A percentile compares a stretch with the other conserved stretches of the same genome.
phyloP scores from a whole-genome alignment of 129 eudicot genomes.

The Logfia minima region DNA sequence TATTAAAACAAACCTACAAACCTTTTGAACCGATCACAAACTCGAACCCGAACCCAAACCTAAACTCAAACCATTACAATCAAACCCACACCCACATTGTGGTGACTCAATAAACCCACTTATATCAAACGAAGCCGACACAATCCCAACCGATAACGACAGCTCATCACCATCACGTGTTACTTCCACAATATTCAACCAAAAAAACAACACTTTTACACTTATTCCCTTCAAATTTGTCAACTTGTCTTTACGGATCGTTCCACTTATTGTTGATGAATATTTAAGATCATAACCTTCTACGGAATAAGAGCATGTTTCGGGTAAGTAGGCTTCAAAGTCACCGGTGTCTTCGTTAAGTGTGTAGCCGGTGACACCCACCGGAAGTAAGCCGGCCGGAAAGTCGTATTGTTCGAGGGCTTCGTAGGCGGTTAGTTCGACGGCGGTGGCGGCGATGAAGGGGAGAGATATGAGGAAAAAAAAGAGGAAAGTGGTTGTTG shows the following conservation, averaged over 20 bases:
- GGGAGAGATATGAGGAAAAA: not conserved
- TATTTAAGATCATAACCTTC: constrained; percentile 48
- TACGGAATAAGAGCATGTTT: constrained; percentile 50
- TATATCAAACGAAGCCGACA: constrained; percentile 52
- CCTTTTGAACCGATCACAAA: not conserved
- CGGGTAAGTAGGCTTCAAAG: constrained; percentile 46
- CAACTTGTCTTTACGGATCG: constrained; percentile 37
- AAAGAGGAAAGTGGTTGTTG: not conserved
- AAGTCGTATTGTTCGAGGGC: constrained; percentile 41
- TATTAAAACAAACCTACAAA: constrained; percentile 3
- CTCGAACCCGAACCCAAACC: constrained; percentile 6
- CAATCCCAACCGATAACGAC: constrained; percentile 60
- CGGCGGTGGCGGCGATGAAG: constrained; percentile 24
- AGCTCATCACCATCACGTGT: constrained; percentile 49
- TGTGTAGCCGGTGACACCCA: constrained; percentile 55
- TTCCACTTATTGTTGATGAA: constrained; percentile 53
- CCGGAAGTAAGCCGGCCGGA: constrained; percentile 61
- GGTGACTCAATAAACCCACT: constrained; percentile 63
- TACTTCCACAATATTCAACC: constrained; percentile 63
- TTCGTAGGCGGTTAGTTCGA: constrained; percentile 44
- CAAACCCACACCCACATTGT: constrained; percentile 89
- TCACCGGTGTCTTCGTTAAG: constrained; percentile 52
- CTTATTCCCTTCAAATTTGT: constrained; percentile 52
- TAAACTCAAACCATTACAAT: constrained; percentile 38
- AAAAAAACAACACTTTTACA: constrained; percentile 56